Evolutionary conservation across 257 asterid species (phyloP).

Genomic region (Petunia secreta): DNA sequence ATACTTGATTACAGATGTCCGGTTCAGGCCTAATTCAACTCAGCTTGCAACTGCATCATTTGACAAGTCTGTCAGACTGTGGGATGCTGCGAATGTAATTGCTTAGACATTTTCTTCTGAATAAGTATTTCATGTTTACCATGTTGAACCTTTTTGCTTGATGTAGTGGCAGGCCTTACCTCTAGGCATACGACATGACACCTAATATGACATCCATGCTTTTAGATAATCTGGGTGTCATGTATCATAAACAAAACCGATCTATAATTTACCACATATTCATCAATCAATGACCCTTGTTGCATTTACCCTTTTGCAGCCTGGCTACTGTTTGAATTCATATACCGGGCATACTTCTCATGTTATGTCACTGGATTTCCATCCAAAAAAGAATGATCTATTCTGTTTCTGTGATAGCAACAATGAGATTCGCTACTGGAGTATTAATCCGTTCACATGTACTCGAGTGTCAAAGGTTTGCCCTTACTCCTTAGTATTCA

Average conservation of each 20-base stretch:
- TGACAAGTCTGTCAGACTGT: slow-evolving; percentile 87
- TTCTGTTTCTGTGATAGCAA: slow-evolving; percentile 88
- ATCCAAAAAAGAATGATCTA: slow-evolving; percentile 90
- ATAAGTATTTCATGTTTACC: slow-evolving; percentile 16
- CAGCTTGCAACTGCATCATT: slow-evolving; percentile 90
- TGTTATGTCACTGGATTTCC: slow-evolving; percentile 91
- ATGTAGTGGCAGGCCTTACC: not conserved
- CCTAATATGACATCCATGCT: not conserved
- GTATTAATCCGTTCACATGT: slow-evolving; percentile 63
- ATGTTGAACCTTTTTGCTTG: slow-evolving; percentile 5
- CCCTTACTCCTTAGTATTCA: not conserved
- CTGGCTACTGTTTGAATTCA: slow-evolving; percentile 84
- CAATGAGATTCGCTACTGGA: slow-evolving; percentile 84
- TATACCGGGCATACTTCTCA: slow-evolving; percentile 76
- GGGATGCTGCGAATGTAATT: slow-evolving; percentile 96
- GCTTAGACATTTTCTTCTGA: slow-evolving; percentile 28
- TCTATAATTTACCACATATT: not conserved
- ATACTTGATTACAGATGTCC: slow-evolving; percentile 77
- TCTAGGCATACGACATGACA: not conserved
- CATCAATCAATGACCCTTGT: not conserved
- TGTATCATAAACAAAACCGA: not conserved
- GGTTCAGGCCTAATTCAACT: slow-evolving; percentile 93
- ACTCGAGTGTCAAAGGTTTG: slow-evolving; percentile 76
- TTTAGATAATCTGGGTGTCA: not conserved
- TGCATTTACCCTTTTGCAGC: slow-evolving; percentile 54